Percentiles rank a stretch among this genome's conserved stretches.
Evolutionary conservation across 768 basidiomycete species (phyloP).

Genomic region (Leccinellum rugosiceps): DNA sequence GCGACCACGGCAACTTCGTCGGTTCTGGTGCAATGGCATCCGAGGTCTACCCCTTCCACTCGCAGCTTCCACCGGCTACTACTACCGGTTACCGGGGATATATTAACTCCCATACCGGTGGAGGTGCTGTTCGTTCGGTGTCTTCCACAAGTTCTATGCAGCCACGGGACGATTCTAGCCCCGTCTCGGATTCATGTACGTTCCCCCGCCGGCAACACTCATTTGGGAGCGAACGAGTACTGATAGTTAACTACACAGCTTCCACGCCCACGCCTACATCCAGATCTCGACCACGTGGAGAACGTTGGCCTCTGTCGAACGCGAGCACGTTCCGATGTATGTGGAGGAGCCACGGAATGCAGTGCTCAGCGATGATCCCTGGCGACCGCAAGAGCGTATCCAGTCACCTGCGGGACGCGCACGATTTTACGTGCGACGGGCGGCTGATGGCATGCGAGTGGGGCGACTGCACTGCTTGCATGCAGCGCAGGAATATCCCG

Average conservation of each 20-base stretch:
- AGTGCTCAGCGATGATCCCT: slow-evolving; percentile 12
- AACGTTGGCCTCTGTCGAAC: slow-evolving; percentile 5
- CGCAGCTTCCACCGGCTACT: neutral
- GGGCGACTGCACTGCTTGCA: slow-evolving; percentile 7
- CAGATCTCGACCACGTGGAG: slow-evolving; percentile 4
- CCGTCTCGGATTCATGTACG: slow-evolving; percentile 14
- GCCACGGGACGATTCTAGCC: neutral
- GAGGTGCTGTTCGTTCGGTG: neutral
- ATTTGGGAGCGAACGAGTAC: neutral
- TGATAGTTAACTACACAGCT: slow-evolving; percentile 11
- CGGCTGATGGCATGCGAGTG: slow-evolving; percentile 14
- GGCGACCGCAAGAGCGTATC: slow-evolving; percentile 20
- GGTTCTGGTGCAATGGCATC: neutral
- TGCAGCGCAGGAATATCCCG: slow-evolving; percentile 28
- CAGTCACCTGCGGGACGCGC: slow-evolving; percentile 19
- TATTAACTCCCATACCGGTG: neutral
- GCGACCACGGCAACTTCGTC: neutral
- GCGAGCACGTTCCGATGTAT: slow-evolving; percentile 15
- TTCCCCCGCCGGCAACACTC: neutral
- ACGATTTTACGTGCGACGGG: slow-evolving; percentile 20
- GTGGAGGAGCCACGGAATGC: slow-evolving; percentile 14
- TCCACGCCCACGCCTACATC: neutral
- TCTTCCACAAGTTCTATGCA: neutral
- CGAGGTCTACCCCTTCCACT: neutral
- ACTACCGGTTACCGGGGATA: neutral